phyloP scores from a whole-genome alignment of 306 rosid species.

The Dalbergia cultrata region DNA sequence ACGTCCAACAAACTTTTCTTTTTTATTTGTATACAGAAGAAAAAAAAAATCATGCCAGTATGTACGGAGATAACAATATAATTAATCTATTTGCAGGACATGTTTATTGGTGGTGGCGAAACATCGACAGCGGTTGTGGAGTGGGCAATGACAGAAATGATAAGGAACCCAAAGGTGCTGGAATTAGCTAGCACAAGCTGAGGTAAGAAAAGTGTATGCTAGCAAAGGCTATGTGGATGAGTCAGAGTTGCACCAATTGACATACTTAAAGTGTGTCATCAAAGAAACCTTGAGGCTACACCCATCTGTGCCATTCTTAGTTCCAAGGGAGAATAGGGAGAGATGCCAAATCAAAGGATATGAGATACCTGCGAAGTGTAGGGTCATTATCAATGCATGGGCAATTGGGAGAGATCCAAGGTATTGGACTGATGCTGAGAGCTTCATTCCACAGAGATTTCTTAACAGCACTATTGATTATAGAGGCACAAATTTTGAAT shows the following conservation, averaged over 20 bases:
- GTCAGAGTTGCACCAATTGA: constrained; percentile 27
- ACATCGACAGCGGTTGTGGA: neutral
- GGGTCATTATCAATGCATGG: too few relatives aligned
- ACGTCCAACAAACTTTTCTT: too few relatives aligned
- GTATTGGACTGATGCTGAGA: too few relatives aligned
- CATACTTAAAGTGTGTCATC: constrained; percentile 38
- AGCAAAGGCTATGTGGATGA: constrained; percentile 36
- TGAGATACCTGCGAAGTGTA: too few relatives aligned
- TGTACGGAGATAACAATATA: too few relatives aligned
- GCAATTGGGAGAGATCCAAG: too few relatives aligned
- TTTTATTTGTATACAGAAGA: too few relatives aligned
- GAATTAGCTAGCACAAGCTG: constrained; percentile 51
- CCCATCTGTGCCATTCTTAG: constrained; percentile 28
- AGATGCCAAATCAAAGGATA: too few relatives aligned
- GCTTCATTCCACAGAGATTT: constrained; percentile 46
- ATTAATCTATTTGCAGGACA: too few relatives aligned
- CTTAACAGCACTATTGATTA: constrained; percentile 20
- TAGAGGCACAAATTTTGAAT: constrained; percentile 30
- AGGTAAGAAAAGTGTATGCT: constrained; percentile 48
- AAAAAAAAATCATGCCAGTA: too few relatives aligned
- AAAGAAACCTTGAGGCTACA: constrained; percentile 50
- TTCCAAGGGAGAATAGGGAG: constrained; percentile 42
- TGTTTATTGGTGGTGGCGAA: too few relatives aligned
- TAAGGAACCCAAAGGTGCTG: constrained; percentile 53
- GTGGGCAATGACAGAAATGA: constrained; percentile 58